Percentiles rank a stretch among this genome's conserved stretches.
phyloP scores from a whole-genome alignment of 2,329 filamentous ascomycete species.

The Colletotrichum ledebouriae region DNA sequence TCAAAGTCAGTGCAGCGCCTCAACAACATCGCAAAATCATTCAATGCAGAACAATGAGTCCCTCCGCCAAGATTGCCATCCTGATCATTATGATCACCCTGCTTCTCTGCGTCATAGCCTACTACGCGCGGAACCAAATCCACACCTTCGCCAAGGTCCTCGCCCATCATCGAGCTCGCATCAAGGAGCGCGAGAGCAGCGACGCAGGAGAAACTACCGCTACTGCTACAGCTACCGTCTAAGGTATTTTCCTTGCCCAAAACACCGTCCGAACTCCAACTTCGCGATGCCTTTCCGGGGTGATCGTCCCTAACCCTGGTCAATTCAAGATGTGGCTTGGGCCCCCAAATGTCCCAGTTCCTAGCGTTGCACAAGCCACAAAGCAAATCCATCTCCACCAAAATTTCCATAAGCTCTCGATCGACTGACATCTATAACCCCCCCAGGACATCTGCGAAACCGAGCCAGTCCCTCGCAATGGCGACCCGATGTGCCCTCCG shows the following conservation, averaged over 20 bases:
- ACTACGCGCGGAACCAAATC: slow-evolving; percentile 49
- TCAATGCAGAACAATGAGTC: slow-evolving; percentile 45
- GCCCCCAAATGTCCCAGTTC: slow-evolving; percentile 3
- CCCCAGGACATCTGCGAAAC: slow-evolving; percentile 30
- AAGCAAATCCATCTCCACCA: slow-evolving; percentile 36
- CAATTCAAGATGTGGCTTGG: slow-evolving; percentile 38
- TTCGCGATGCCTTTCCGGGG: not conserved
- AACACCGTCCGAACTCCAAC: not conserved
- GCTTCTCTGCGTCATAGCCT: slow-evolving; percentile 49
- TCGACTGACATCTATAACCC: slow-evolving; percentile 30
- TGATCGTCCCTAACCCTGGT: slow-evolving; percentile 6
- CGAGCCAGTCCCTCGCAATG: slow-evolving; percentile 23
- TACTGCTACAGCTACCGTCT: slow-evolving; percentile 20
- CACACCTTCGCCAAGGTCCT: slow-evolving; percentile 47
- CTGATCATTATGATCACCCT: slow-evolving; percentile 50
- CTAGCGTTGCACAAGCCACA: slow-evolving; percentile 38
- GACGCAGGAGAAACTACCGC: not conserved
- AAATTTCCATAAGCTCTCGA: slow-evolving; percentile 37
- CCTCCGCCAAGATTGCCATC: slow-evolving; percentile 50
- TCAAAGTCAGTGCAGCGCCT: too few species aligned
- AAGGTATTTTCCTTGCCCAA: slow-evolving; percentile 1
- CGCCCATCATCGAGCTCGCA: slow-evolving; percentile 21
- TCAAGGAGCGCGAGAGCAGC: slow-evolving; percentile 19
- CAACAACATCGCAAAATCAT: too few species aligned
- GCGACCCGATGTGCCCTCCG: slow-evolving; percentile 34